Percentiles rank a stretch among this genome's conserved stretches.
These are phyloP conservation scores for Starmerella apicola DNA, from an alignment of 805 yeast species.

Conservation along the genomic window DNA sequence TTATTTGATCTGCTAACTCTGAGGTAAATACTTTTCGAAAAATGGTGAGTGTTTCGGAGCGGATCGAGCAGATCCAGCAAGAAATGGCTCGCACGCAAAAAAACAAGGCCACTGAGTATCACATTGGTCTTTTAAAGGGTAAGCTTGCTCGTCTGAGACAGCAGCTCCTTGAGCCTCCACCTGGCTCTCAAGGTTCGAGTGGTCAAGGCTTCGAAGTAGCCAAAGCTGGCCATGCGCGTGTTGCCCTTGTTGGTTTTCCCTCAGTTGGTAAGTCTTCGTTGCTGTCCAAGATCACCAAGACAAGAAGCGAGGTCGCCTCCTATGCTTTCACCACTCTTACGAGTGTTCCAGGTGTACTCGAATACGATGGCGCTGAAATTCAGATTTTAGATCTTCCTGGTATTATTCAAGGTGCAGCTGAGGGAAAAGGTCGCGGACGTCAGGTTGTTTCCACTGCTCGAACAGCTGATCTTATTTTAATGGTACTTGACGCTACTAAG, in stretches of 20 bases:
- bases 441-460: slow-evolving; percentile 95
- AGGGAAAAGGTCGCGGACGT: slow-evolving; percentile 94
- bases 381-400: slow-evolving; percentile 98
- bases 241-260: slow-evolving; percentile 90
- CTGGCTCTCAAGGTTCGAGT: slow-evolving; percentile 53
- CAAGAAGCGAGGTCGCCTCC: slow-evolving; percentile 88
- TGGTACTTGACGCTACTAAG: slow-evolving; percentile 94
- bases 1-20: too few relatives aligned
- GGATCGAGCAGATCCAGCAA: slow-evolving; percentile 78
- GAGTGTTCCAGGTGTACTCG: slow-evolving; percentile 90
- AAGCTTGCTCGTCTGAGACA: slow-evolving; percentile 86
- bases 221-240: slow-evolving; percentile 93
- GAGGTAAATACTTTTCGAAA: not conserved
- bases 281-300: slow-evolving; percentile 76
- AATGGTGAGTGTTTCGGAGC: slow-evolving; percentile 37
- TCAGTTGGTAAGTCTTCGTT: slow-evolving; percentile 95
- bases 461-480: slow-evolving; percentile 81
- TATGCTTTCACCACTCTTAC: slow-evolving; percentile 94
- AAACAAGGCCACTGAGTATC: slow-evolving; percentile 96
- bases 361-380: slow-evolving; percentile 91
- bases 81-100: slow-evolving; percentile 93
- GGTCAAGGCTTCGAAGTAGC: slow-evolving; percentile 90
- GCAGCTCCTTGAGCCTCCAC: slow-evolving; percentile 81
- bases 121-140: slow-evolving; percentile 85
- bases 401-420: slow-evolving; percentile 90